phyloP scores from a whole-genome alignment of 2,329 filamentous ascomycete genomes.

The Chrysoporthe cubensis region DNA sequence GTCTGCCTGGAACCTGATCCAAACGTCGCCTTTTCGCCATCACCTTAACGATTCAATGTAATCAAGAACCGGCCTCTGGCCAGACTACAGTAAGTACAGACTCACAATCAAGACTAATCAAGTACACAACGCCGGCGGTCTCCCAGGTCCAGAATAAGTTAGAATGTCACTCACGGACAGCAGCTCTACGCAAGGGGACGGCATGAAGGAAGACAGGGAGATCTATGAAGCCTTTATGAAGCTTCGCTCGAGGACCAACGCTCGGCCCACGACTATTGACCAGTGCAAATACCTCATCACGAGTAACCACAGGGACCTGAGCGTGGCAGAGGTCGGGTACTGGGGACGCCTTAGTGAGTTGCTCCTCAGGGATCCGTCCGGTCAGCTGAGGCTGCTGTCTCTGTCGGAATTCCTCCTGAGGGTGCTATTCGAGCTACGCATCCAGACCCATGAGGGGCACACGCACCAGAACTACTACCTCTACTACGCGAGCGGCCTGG shows the following conservation, averaged over 20 bases:
- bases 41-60: no score
- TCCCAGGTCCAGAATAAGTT: neutral
- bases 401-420: slow-evolving; percentile 2
- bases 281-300: neutral
- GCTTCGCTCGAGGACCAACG: neutral
- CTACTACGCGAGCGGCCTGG: neutral
- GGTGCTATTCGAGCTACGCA: slow-evolving; percentile 1
- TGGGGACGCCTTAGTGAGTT: slow-evolving; percentile 2
- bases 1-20: no score
- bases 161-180: neutral
- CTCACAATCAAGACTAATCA: neutral
- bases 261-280: neutral
- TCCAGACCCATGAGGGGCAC: slow-evolving; percentile 1
- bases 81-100: neutral
- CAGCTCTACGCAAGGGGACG: neutral
- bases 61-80: neutral
- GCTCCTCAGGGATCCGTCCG: neutral
- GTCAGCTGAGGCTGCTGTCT: neutral
- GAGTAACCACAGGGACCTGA: neutral
- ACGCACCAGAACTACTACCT: neutral
- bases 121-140: neutral
- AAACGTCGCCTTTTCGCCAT: no score
- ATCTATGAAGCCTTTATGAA: neutral
- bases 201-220: neutral
- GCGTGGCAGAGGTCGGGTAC: neutral